Base-by-base conservation (phyloP, 202 grass and related monocot genomes). In the Zizania palustris region DNA sequence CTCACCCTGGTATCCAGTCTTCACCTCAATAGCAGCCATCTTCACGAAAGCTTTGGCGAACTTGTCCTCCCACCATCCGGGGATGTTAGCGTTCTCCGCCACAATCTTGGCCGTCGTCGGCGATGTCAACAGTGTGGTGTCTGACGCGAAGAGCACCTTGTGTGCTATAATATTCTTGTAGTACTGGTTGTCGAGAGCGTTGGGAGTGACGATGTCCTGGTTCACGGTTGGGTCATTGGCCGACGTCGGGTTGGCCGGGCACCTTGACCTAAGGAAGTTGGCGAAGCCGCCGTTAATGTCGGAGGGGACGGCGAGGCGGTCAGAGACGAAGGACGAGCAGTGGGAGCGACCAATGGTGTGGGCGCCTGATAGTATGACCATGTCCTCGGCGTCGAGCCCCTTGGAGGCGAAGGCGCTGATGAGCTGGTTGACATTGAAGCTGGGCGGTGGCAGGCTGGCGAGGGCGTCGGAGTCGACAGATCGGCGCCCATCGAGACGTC, bases 311-410 rank as follows among this genome's bases (percentile, higher is more conserved):
- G 70, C 69, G 19, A 93, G 56, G 13, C 90, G 84, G 39, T 28
- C 51, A 3, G 73, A 12, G 51, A 83, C 70, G 83, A 92, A 89
- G 76, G 86, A 81, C 0, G 83, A 83, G 80, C 90, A 93, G 68
- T 87, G 86, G 10, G 86, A 79, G 54, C 80, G 83, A 33, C 90
- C 86, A 12, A 93, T 45, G 9, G 84, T 87, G 81, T 93, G 90
- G 1, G 90, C 90, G 15, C 90, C 90, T 0, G 86, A 87, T 62
- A 93, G 90, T 11, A 79, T 18, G 1, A 93, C 90, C 71, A 93
- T 80, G 60, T 93, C 86, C 18, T 84, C 80, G 18, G 45, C 3
- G 50, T 65, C 56, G 15, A 90, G 60, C 3, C 87, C 78, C 39
- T 90, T 76, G 22, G 20, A 43, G 3, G 50, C 67, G 63, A 90